Evolutionary conservation across 805 yeast species (phyloP), one percentile per base, ranked within the genome.

Genomic region (Wickerhamomyces mucosus): DNA sequence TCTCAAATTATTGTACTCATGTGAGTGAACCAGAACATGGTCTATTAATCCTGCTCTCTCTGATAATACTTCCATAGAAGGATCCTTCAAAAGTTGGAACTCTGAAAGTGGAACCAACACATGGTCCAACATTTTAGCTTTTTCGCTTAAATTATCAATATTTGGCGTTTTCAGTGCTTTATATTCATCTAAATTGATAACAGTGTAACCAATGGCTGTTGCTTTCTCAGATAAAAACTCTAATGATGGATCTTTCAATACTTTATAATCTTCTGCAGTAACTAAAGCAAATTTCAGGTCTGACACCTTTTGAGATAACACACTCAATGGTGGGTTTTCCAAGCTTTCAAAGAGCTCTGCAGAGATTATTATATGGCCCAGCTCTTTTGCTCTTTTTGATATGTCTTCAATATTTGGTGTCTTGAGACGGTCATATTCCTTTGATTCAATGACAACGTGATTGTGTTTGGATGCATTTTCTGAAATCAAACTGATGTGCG

Each of bases 401-500:
- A 21, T 6, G 13, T 21, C 24, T 11, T 21, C 24, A 21, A 21
- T 21, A 14, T n/a, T 21, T 21, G 24, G 24, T 21, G 7, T 7
- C 6, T n/a, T 7, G 14, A 21, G 13, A 12, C 13, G 7, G 13
- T 6, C 24, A 7, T 12, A 21, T 7, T 21, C 13, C n/a, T 21
- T 14, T 11, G 7, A n/a, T 6, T n/a, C 6, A 14, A 21, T 21
- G 24, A 21, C 13, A 12, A 12, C 6, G 13, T 21, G 24, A 7
- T 21, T 11, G 13, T 11, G 7, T 14, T 21, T 21, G 13, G 24
- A 7, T 12, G 24, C 24, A 12, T 21, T 14, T 21, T 21, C 24
- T 7, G n/a, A 12, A 14, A 21, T 21, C 5, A 50, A 32, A 25
- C 55, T 56, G 11, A 39, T 33, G 2, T 41, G 37, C 9, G 37